phyloP scores from a whole-genome alignment of 2,329 filamentous ascomycete genomes.

The Penicillium sp. region DNA sequence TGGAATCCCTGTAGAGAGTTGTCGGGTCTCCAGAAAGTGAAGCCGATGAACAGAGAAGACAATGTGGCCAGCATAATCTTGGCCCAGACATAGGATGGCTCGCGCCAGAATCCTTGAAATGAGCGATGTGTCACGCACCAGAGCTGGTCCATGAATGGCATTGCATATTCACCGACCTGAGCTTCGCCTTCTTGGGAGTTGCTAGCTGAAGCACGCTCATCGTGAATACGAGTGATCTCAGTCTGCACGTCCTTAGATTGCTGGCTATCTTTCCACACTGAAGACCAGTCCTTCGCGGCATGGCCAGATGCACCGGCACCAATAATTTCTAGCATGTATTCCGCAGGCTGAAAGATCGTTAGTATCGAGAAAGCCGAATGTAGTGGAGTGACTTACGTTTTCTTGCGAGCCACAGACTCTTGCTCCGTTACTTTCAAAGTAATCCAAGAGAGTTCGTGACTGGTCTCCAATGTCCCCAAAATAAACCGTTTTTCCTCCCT shows the following conservation, averaged over 20 bases:
- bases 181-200: conserved; percentile 46
- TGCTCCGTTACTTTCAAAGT: conserved; percentile 64
- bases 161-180: conserved; percentile 70
- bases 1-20: conserved; percentile 75
- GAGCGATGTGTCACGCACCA: conserved; percentile 67
- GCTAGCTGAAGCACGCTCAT: conserved; percentile 40
- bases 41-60: conserved; percentile 71
- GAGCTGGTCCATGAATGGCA: conserved; percentile 66
- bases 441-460: conserved; percentile 55
- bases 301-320: conserved; percentile 65
- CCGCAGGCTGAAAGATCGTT: conserved; percentile 53
- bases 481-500: conserved; percentile 64
- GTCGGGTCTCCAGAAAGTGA: conserved; percentile 71
- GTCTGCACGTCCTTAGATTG: conserved; percentile 56
- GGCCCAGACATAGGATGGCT: conserved; percentile 79
- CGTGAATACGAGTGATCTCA: conserved; percentile 59
- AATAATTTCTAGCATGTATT: conserved; percentile 64
- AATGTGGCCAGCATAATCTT: conserved; percentile 68
- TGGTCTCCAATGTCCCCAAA: conserved; percentile 64
- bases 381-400: conserved; percentile 44
- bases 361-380: conserved; percentile 1
- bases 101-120: conserved; percentile 88
- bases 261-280: conserved; percentile 58
- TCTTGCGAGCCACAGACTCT: conserved; percentile 58
- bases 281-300: conserved; percentile 62